These are phyloP conservation scores for Fusarium cicatricum DNA, from an alignment of 2,329 filamentous ascomycete species.

Conservation along the genomic window DNA sequence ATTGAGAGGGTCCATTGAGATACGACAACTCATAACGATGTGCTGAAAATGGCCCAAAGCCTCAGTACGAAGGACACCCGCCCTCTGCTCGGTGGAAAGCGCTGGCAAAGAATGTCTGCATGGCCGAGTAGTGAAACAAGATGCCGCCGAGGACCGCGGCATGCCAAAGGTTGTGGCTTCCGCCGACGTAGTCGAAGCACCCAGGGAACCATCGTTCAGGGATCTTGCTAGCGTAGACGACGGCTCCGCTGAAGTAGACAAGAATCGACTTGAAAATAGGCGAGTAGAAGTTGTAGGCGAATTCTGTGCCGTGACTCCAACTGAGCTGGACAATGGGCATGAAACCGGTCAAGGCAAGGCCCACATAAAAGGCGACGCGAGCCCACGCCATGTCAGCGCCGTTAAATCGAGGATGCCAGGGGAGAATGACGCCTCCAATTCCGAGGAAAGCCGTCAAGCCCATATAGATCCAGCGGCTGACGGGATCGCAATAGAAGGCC, in stretches of 20 bases:
- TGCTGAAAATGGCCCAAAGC: neutral
- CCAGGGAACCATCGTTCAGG: constrained; percentile 94
- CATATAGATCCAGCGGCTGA: constrained; percentile 89
- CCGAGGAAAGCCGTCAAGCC: constrained; percentile 81
- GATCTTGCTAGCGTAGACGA: constrained; percentile 89
- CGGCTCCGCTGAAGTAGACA: constrained; percentile 86
- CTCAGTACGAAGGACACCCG: constrained; percentile 64
- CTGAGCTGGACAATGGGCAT: constrained; percentile 87
- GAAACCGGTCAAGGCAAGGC: constrained; percentile 87
- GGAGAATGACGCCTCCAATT: constrained; percentile 86
- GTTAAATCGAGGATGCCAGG: constrained; percentile 97
- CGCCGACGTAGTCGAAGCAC: constrained; percentile 93
- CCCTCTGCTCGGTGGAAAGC: constrained; percentile 75
- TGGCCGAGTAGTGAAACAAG: constrained; percentile 94
- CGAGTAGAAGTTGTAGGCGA: constrained; percentile 89
- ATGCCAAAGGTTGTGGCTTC: constrained; percentile 98
- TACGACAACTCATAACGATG: neutral
- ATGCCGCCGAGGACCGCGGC: constrained; percentile 93
- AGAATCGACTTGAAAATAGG: constrained; percentile 83
- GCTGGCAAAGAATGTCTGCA: constrained; percentile 90
- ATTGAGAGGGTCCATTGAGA: no score
- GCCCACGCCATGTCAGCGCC: constrained; percentile 90
- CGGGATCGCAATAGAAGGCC: constrained; percentile 96
- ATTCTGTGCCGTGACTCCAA: constrained; percentile 77
- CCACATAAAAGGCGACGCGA: constrained; percentile 90